Conservation (phyloP, 345 rosid genomes). For the Populus nigra region DNA sequence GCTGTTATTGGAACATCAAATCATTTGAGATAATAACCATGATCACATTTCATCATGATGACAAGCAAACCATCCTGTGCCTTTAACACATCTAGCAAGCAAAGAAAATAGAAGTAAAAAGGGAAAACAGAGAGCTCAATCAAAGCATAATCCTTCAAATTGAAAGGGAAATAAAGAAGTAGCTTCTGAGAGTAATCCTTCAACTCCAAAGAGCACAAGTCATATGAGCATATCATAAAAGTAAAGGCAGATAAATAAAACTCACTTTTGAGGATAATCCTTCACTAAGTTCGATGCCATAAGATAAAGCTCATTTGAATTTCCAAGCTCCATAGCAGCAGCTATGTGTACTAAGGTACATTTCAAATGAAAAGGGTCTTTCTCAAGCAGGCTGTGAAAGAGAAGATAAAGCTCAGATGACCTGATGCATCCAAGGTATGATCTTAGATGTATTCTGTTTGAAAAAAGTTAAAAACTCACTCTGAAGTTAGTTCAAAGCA, state of each 20-base stretch:
- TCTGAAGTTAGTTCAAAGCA: slow-evolving; percentile 81
- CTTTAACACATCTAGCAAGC: background rate
- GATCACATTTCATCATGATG: background rate
- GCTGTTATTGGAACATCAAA: background rate
- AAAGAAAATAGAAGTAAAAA: background rate
- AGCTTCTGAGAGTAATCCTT: background rate
- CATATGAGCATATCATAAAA: background rate
- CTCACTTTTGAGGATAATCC: slow-evolving; percentile 96
- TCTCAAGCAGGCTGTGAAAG: slow-evolving; percentile 72
- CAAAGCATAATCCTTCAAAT: background rate
- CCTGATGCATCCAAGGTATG: slow-evolving; percentile 13
- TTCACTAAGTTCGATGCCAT: slow-evolving; percentile 95
- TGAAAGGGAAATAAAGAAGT: background rate
- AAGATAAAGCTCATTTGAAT: slow-evolving; percentile 92
- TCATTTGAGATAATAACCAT: background rate
- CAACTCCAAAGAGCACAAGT: background rate
- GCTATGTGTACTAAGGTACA: slow-evolving; percentile 84
- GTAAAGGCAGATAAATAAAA: background rate
- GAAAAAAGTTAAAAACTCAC: slow-evolving; percentile 49
- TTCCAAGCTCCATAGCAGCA: slow-evolving; percentile 92
- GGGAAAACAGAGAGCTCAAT: background rate
- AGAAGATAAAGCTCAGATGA: slow-evolving; percentile 20
- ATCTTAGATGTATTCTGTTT: slow-evolving; percentile 9
- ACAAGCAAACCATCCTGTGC: background rate
- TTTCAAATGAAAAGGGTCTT: slow-evolving; percentile 95